Percentiles rank a stretch among this genome's conserved stretches.
These are phyloP conservation scores for Talaromyces sp. DNA, from an alignment of 2,329 filamentous ascomycete species.

Conservation along the genomic window DNA sequence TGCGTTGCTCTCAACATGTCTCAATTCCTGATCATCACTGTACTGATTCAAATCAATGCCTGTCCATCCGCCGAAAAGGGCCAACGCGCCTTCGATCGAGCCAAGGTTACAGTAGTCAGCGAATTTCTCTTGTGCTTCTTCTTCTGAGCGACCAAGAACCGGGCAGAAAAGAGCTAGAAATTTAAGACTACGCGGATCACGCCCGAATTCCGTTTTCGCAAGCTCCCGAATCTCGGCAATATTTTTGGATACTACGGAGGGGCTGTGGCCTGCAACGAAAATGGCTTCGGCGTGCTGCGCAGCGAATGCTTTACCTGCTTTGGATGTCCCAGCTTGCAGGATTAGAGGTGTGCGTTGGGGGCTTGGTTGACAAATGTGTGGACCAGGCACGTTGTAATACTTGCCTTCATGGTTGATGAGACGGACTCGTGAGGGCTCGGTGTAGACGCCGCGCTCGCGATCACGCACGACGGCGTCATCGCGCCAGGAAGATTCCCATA, in stretches of 20 bases:
- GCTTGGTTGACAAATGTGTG: slow-evolving; percentile 63
- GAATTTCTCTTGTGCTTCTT: slow-evolving; percentile 64
- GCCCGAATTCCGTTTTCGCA: slow-evolving; percentile 51
- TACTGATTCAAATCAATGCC: slow-evolving; percentile 62
- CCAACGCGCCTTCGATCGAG: slow-evolving; percentile 63
- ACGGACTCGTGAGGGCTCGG: slow-evolving; percentile 56
- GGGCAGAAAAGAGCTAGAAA: slow-evolving; percentile 65
- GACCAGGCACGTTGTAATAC: slow-evolving; percentile 62
- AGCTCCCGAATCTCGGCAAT: slow-evolving; percentile 61
- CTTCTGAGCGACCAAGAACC: slow-evolving; percentile 62
- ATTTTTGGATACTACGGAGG: slow-evolving; percentile 58
- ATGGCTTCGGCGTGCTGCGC: slow-evolving; percentile 69
- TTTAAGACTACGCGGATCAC: slow-evolving; percentile 62
- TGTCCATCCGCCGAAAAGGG: slow-evolving; percentile 72
- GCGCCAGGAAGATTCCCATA: slow-evolving; percentile 65
- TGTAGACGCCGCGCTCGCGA: slow-evolving; percentile 58
- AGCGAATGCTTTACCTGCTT: slow-evolving; percentile 63
- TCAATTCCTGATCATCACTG: slow-evolving; percentile 61
- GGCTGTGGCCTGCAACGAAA: slow-evolving; percentile 65
- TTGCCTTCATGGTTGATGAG: slow-evolving; percentile 65
- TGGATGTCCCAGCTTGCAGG: slow-evolving; percentile 67
- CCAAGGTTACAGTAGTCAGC: slow-evolving; percentile 61
- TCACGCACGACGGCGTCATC: slow-evolving; percentile 63
- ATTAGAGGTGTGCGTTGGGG: slow-evolving; percentile 67
- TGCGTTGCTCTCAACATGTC: slow-evolving; percentile 60